Base-by-base conservation (phyloP, 192 early-diverging fungal species). In the Entrophospora sp. region DNA sequence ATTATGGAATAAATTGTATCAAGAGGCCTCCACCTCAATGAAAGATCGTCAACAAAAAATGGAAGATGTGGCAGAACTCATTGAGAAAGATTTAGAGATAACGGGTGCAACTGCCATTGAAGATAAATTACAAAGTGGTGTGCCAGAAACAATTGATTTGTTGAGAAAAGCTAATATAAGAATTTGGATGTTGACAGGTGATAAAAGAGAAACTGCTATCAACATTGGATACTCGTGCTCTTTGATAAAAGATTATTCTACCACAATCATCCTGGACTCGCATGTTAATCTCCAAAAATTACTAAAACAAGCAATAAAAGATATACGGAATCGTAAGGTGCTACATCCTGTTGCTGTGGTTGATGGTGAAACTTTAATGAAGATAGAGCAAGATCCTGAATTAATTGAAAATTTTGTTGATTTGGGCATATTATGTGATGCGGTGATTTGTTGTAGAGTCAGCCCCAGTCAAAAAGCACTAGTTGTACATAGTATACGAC, bases 161-260 rank as follows among this genome's bases (percentile, higher is more conserved):
- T 77, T 95, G 30, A 82, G 87, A 0, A 71, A 78, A 4, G 93
- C 91, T 0, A 88, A 87, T 36, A 88, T 95, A 43, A 82, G 83
- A 35, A 75, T 95, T 32, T 95, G 93, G 92, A 89, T 95, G 82
- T 74, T 95, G 72, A 95, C 93, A 0, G 93, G 93, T 30, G 93
- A 95, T 69, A 94, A 93, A 73, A 79, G 85, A 20, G 93, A 95
- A 67, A 95, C 93, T 0, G 93, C 93, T 0, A 87, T 95, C 62
- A 95, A 95, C 64, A 94, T 95, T 77, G 91, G 86, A 13, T 83
- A 87, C 48, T 87, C 92, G 0, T 90, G 86, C 37, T 78, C 83
- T 2, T 73, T 95, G 37, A 75, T 88, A 28, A 78, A 80, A 35
- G 61, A 75, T 28, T 61, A 79, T 28, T 82, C 80, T 4, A 71